Evolutionary conservation across 768 basidiomycete species (phyloP), one percentile per base, ranked within the genome.

Genomic region (Russula compacta): DNA sequence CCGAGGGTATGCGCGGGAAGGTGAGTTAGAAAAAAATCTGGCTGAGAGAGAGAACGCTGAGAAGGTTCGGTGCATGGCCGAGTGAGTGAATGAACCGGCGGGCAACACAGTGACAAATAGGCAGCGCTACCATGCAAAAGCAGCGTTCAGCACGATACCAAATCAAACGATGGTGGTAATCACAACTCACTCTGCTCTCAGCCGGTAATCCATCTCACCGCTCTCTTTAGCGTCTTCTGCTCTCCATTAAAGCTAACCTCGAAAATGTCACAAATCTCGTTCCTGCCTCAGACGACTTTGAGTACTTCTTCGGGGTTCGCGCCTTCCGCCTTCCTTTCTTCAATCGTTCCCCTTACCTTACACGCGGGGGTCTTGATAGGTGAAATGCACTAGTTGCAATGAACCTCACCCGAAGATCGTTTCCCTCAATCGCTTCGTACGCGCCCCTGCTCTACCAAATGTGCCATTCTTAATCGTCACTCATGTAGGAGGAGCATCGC

Each of bases 381-480:
- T 93, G 11, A 80, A 83, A 73, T 93, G 91, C 72, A 89, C 77
- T 36, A 86, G 82, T 69, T 93, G 91, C 69, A 78, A 88, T 58
- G 89, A 92, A 73, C 72, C 73, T 4, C 91, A 93, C 67, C 81
- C 85, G 4, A 92, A 89, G 65, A 63, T 77, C 51, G 83, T 93
- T 3, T 73, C 86, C 39, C 69, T 93, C 61, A 92, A 93, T 67
- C 85, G 87, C 50, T 65, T 73, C 56, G 91, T 92, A 71, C 61
- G 68, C 53, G 33, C 19, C 24, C 17, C 42, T 2, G 24, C 6
- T 32, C 5, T 29, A 21, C 10, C 6, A n/a, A 32, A 38, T 36
- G 7, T 33, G 1, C 21, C n/a, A 21, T 39, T 36, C 33, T n/a
- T 58, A 19, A 38, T 43, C 36, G 33, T 43, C 24, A 36, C 39